Evolutionary conservation across 129 eudicot genomes (phyloP).

Genomic region (Lactuca sativa): DNA sequence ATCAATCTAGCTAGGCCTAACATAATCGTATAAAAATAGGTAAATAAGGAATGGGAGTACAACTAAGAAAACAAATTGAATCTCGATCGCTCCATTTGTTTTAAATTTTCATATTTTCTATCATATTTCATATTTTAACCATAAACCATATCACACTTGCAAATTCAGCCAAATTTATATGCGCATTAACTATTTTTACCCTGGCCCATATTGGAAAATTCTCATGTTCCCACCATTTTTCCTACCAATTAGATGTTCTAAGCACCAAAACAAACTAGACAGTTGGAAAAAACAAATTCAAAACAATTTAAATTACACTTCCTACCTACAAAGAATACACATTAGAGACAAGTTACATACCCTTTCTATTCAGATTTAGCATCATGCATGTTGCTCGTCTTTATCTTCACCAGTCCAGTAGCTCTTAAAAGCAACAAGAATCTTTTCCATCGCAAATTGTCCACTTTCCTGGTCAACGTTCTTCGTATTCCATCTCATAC

Average conservation of each 20-base stretch:
- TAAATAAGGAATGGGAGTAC: too few relatives aligned
- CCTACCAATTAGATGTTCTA: background rate
- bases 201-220: background rate
- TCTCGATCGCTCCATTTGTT: too few relatives aligned
- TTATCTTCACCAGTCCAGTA: conserved; percentile 68
- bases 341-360: background rate
- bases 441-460: conserved; percentile 59
- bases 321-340: conserved; percentile 14
- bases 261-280: background rate
- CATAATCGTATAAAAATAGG: too few relatives aligned
- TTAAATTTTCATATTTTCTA: too few relatives aligned
- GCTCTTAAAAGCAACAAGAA: conserved; percentile 63
- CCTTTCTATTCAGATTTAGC: conserved; percentile 5
- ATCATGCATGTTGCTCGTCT: conserved; percentile 16
- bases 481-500: conserved; percentile 83
- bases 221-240: background rate
- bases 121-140: too few relatives aligned
- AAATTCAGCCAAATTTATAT: too few relatives aligned
- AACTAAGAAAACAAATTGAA: too few relatives aligned
- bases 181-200: too few relatives aligned
- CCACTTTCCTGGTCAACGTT: conserved; percentile 71
- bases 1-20: too few relatives aligned
- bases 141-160: too few relatives aligned
- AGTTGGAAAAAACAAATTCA: background rate
- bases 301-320: conserved; percentile 18